Evolutionary conservation across 768 basidiomycete species (phyloP), one percentile per base, ranked within the genome.

Genomic region (Podaxis mareebaensis): DNA sequence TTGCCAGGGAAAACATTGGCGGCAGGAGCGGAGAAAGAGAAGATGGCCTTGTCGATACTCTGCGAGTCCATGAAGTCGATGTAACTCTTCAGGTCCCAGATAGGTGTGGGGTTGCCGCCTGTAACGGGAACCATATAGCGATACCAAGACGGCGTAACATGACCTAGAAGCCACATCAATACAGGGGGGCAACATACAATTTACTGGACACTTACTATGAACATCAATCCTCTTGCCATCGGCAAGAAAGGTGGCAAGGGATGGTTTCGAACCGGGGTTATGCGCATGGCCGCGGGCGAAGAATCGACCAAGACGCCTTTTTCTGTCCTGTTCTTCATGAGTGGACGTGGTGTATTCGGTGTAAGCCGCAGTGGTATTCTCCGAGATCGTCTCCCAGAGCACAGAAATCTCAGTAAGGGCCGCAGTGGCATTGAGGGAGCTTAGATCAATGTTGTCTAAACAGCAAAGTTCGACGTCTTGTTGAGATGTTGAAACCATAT

Each of bases 91-190:
- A 76, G 51, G 30, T 73, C 71, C 76, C 75, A 77, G 39, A 62
- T 53, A 4, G 75, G 76, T 10, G 72, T 74, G 1, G 72, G 71
- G 64, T 72, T 74, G 11, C 70, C 72, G 33, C 73, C 75, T 5
- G 70, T 66, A 28, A 59, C 57, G 8, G 75, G 76, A 33, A 73
- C 71, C 28, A 77, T 60, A 0, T 61, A 48, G 49, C 72, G 67
- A 64, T 76, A 77, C 75, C 76, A 77, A 6, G 71, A 67, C 26
- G 74, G 75, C 15, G 71, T 70, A 58, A 72, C 67, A 58, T 76
- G 75, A 26, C 71, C 75, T 75, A 56, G 3, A 24, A 20, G 51
- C 28, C 30, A 12, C 51, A 44, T 46, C 10, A 33, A 10, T 48
- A 33, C 36, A 20, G 4, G 11, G 8, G 48, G 15, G 42, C 22